These are phyloP conservation scores for Neurospora sublineolata DNA, from an alignment of 495 filamentous ascomycete species.

Conservation along the genomic window DNA sequence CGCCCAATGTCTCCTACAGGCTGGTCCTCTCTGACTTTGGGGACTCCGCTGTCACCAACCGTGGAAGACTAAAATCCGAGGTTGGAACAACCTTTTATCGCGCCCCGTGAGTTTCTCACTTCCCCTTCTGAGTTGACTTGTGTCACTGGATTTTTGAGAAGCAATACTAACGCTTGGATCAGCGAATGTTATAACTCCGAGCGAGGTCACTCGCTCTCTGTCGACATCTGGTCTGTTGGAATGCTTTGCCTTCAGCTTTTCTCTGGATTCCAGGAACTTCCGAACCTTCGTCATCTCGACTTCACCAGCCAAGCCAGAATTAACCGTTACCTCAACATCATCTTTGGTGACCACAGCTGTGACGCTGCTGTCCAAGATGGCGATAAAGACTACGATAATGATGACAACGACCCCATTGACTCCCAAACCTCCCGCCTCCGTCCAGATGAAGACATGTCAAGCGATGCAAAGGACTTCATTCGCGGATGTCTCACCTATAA, in stretches of 20 bases:
- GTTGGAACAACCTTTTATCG: conserved; percentile 56
- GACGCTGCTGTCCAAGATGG: neutral
- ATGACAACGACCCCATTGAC: neutral
- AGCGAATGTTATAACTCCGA: conserved; percentile 16
- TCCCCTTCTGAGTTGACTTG: neutral
- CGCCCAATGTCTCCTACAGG: conserved; percentile 38
- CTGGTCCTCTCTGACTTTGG: conserved; percentile 70
- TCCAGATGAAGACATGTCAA: conserved; percentile 65
- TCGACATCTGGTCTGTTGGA: conserved; percentile 42
- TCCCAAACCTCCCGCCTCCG: neutral
- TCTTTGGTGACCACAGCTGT: conserved; percentile 40
- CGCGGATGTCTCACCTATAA: conserved; percentile 62
- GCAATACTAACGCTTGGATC: neutral
- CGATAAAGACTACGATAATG: neutral
- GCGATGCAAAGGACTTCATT: conserved; percentile 64
- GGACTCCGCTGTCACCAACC: conserved; percentile 35
- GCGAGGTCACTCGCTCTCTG: conserved; percentile 15
- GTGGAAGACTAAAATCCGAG: conserved; percentile 45
- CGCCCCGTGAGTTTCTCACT: conserved; percentile 51
- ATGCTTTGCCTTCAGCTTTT: conserved; percentile 18
- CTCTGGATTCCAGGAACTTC: conserved; percentile 8
- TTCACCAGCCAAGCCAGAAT: conserved; percentile 10
- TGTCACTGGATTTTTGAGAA: neutral
- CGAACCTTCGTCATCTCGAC: neutral
- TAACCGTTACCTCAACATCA: conserved; percentile 1